phyloP scores from a whole-genome alignment of 345 rosid genomes.

The Stellera chamaejasme region DNA sequence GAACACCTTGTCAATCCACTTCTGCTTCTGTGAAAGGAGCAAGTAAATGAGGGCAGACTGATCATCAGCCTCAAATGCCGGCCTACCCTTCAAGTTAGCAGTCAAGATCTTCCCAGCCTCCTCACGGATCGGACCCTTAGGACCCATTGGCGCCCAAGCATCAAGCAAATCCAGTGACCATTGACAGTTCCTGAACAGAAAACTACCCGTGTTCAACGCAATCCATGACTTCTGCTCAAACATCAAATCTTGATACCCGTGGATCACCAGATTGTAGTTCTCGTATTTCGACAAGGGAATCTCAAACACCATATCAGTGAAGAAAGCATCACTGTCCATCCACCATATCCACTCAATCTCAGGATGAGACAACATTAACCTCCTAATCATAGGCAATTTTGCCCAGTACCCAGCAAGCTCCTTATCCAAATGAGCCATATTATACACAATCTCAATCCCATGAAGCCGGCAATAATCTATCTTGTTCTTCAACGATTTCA shows the following conservation, averaged over 20 bases:
- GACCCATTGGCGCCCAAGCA: slow-evolving; percentile 97
- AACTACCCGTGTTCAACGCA: slow-evolving; percentile 92
- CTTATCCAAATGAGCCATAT: slow-evolving; percentile 91
- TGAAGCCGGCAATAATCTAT: slow-evolving; percentile 94
- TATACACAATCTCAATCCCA: slow-evolving; percentile 93
- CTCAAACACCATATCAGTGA: slow-evolving; percentile 93
- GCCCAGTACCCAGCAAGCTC: slow-evolving; percentile 98
- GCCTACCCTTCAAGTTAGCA: slow-evolving; percentile 75
- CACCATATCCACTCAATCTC: slow-evolving; percentile 97
- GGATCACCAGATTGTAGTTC: slow-evolving; percentile 71
- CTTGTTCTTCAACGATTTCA: slow-evolving; percentile 85
- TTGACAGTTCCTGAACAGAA: slow-evolving; percentile 83
- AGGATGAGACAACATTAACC: slow-evolving; percentile 84
- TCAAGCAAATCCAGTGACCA: slow-evolving; percentile 94
- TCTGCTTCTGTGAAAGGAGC: slow-evolving; percentile 66
- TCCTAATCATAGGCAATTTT: slow-evolving; percentile 79
- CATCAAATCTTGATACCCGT: slow-evolving; percentile 84
- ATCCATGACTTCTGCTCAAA: slow-evolving; percentile 89
- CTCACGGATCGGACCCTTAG: slow-evolving; percentile 74
- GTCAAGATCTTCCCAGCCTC: slow-evolving; percentile 92
- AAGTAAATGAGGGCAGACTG: slow-evolving; percentile 90
- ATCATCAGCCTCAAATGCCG: slow-evolving; percentile 89
- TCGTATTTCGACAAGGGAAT: slow-evolving; percentile 51
- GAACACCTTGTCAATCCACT: slow-evolving; percentile 84
- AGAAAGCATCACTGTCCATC: slow-evolving; percentile 99